Evolutionary conservation across 306 rosid species (phyloP).

Genomic region (Medicago ruthenica): DNA sequence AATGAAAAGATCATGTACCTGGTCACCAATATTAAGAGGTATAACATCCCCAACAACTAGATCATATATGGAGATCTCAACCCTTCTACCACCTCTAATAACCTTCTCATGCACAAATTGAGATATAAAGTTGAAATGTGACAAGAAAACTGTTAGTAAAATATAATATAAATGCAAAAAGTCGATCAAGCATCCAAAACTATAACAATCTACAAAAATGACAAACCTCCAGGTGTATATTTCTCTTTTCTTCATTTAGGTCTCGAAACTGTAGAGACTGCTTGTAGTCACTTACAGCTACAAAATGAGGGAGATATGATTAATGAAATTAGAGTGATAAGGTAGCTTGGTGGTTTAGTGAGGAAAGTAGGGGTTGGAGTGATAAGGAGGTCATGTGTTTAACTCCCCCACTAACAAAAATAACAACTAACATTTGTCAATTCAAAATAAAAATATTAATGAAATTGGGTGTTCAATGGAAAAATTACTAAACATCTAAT

Average conservation of each 20-base stretch:
- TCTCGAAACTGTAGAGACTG: constrained; percentile 97
- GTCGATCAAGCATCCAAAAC: not conserved
- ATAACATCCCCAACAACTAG: constrained; percentile 92
- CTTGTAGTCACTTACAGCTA: constrained; percentile 91
- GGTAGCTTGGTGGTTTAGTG: not conserved
- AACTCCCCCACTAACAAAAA: not conserved
- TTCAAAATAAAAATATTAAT: not conserved
- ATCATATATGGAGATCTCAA: constrained; percentile 88
- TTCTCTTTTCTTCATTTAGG: constrained; percentile 92
- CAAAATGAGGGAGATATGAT: constrained; percentile 11
- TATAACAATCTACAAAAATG: not conserved
- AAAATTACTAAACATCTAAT: constrained; percentile 5
- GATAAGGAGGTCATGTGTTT: not conserved
- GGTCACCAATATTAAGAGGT: constrained; percentile 88
- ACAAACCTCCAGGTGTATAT: constrained; percentile 85
- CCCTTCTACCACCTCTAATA: constrained; percentile 84
- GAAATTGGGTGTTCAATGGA: constrained; percentile 18
- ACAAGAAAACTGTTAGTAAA: not conserved
- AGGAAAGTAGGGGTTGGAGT: not conserved
- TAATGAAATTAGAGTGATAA: not conserved
- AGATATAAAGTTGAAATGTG: constrained; percentile 26
- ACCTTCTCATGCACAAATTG: constrained; percentile 56
- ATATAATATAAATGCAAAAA: not conserved
- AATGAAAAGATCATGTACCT: constrained; percentile 53
- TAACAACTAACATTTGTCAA: not conserved